phyloP scores from a whole-genome alignment of 1,284 basidiomycete genomes.

The Termitomyces sp. region DNA sequence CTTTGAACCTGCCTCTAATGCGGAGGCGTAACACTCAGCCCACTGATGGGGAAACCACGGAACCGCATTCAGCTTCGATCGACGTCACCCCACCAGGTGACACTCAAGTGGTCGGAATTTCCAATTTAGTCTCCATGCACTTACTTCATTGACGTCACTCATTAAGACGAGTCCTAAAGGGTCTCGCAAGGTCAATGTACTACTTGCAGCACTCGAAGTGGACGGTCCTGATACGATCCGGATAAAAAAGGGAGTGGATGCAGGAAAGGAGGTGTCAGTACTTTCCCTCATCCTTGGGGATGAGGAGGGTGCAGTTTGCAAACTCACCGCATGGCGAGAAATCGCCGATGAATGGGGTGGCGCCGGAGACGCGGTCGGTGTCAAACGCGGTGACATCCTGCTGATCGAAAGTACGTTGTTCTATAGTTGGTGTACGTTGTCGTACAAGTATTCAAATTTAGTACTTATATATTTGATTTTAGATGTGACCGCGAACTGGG shows the following conservation, averaged over 20 bases:
- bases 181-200: constrained; percentile 45
- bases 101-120: constrained; percentile 44
- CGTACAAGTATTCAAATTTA: neutral
- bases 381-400: constrained; percentile 67
- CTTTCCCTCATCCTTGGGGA: constrained; percentile 66
- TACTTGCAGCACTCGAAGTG: constrained; percentile 65
- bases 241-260: constrained; percentile 60
- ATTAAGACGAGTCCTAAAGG: constrained; percentile 25
- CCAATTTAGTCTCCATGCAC: constrained; percentile 55
- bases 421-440: neutral
- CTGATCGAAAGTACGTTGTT: constrained; percentile 59
- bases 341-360: constrained; percentile 68
- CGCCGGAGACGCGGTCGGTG: constrained; percentile 28
- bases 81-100: neutral
- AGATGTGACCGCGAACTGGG: constrained; percentile 50
- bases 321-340: constrained; percentile 71
- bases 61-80: neutral
- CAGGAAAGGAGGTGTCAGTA: constrained; percentile 61
- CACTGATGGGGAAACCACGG: neutral
- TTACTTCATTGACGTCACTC: constrained; percentile 45
- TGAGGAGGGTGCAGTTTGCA: constrained; percentile 59
- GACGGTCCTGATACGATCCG: constrained; percentile 65
- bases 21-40: constrained; percentile 19
- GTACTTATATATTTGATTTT: neutral
- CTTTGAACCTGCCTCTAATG: constrained; percentile 19